Base-by-base conservation (phyloP, 2,329 filamentous ascomycete species). In the Fusarium sp. region DNA sequence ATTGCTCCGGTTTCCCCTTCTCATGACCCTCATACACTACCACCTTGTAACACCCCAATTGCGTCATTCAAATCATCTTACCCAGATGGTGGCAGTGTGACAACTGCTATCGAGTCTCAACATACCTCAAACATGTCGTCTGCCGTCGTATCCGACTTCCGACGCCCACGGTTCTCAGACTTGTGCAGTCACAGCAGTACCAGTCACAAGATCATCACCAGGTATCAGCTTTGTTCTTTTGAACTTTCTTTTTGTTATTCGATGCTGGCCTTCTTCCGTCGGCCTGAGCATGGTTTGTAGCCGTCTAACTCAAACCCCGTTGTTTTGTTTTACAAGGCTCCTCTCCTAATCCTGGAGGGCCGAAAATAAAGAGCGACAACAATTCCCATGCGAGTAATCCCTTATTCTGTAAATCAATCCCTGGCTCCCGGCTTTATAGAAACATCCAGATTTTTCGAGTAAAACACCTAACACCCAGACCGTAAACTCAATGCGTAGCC, bases 381-480 rank as follows among this genome's bases (percentile, higher is more conserved):
- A 30, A n/a, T 6, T 40, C 44, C 36, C 36, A 47, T 43, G 36
- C 37, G 28, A 52, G 11, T 31, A 41, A 57, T 62, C 10, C 15
- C 16, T 47, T 51, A 43, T 50, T 34, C 23, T 31, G 28, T 60
- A 46, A 65, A 52, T 57, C 62, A 60, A 51, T 58, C 57, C 54
- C 34, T 60, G 54, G 41, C 64, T 66, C 43, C 55, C 47, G 15
- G 62, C 48, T 66, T 57, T 47, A 54, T 56, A 48, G 36, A 52
- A 59, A 62, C 46, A 46, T 50, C 53, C 48, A 66, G 48, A 54
- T 61, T 68, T 66, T 65, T 30, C 34, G 13, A 41, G 57, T 54
- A 31, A 53, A 65, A 61, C 56, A 52, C 44, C 47, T 44, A 60
- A 71, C 67, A 36, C 70, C 60, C 51, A 57, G 39, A 44, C 62